phyloP scores from a whole-genome alignment of 257 asterid species.

The Gentiana dahurica region DNA sequence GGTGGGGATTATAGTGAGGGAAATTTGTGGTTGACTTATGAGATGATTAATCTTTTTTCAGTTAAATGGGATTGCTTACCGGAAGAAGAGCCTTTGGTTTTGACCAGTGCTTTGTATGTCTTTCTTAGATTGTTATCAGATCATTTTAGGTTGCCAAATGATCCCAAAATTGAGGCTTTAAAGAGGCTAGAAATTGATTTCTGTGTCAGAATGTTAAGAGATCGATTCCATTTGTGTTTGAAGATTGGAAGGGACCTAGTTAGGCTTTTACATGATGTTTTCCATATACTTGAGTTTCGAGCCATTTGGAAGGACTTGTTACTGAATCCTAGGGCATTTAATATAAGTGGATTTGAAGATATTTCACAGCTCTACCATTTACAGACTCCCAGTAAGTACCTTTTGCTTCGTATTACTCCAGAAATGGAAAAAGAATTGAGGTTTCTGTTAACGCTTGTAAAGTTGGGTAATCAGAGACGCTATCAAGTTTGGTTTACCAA shows the following conservation, averaged over 20 bases:
- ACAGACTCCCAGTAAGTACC: slow-evolving; percentile 50
- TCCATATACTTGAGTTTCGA: slow-evolving; percentile 53
- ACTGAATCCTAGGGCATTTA: slow-evolving; percentile 34
- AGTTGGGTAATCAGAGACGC: slow-evolving; percentile 55
- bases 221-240: slow-evolving; percentile 48
- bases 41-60: slow-evolving; percentile 43
- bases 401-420: slow-evolving; percentile 69
- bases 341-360: slow-evolving; percentile 33
- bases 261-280: slow-evolving; percentile 79
- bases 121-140: slow-evolving; percentile 65
- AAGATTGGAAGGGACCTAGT: slow-evolving; percentile 76
- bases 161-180: slow-evolving; percentile 32
- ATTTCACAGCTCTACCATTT: slow-evolving; percentile 37
- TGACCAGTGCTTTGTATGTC: slow-evolving; percentile 53
- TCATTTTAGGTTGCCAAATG: slow-evolving; percentile 39
- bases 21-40: slow-evolving; percentile 61
- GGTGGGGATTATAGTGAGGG: slow-evolving; percentile 66
- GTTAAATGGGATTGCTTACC: slow-evolving; percentile 47
- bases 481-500: slow-evolving; percentile 67
- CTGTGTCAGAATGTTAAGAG: slow-evolving; percentile 51
- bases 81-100: slow-evolving; percentile 48
- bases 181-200: slow-evolving; percentile 49
- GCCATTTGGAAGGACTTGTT: slow-evolving; percentile 67
- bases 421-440: slow-evolving; percentile 79
- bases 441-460: slow-evolving; percentile 61